Evolutionary conservation across 805 yeast genomes (phyloP), one percentile per base, ranked within the genome.

Genomic region (Zygosaccharomyces kombuchaensis): DNA sequence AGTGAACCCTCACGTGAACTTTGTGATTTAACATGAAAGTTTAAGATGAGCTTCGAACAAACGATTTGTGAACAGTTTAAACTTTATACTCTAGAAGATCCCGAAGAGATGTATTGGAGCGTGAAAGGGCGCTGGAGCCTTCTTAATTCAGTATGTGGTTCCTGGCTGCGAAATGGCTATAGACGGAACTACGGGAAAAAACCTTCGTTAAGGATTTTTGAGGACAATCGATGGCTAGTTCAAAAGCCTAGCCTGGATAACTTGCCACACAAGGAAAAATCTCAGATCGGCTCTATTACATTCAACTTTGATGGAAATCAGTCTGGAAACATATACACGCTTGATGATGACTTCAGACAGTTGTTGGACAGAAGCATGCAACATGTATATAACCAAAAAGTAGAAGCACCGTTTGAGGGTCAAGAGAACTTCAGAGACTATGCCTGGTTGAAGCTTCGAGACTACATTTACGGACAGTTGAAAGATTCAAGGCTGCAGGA

Each of bases 381-480:
- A 21, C 41, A 40, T 19, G 40, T 55, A 10, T 55, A 53, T 42
- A 49, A 58, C 22, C 44, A 43, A 5, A 55, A 58, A 36, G 48
- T 55, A 2, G 36, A 41, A 3, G 47, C 55, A 6, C 40, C 45
- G 21, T 36, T 39, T 14, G 19, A 17, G 7, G 30, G 40, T 6
- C 45, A 53, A 36, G 40, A 32, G 16, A 37, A 46, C 16, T 31
- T 45, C 16, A 48, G 36, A 35, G 23, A 27, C 9, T 23, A 23
- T 23, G 40, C 56, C 12, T 55, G 57, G 57, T 36, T 46, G 14
- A 50, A 44, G 13, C 45, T 55, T n/a, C 47, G 54, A 44, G 53
- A 51, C 40, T 42, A 45, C 25, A 46, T 55, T 21, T 53, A 53
- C 36, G 37, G 36, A 16, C 53, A 44, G 31, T 51, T 59, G 9